phyloP scores from a whole-genome alignment of 345 rosid species.

The Psidium guajava region DNA sequence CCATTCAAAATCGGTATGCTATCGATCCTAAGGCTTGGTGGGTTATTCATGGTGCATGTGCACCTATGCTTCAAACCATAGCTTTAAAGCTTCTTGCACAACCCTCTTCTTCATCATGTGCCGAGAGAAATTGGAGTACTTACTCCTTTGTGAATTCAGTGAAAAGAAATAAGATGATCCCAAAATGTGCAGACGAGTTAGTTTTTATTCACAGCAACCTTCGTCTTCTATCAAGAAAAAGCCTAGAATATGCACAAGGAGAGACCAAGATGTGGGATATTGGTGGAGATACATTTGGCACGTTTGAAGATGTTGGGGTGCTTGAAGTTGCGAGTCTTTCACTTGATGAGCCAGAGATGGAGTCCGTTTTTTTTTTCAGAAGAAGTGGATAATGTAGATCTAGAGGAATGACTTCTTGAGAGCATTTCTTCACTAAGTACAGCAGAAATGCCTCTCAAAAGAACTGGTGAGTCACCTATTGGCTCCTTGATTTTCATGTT shows the following conservation, averaged over 20 bases:
- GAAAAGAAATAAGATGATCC: background rate
- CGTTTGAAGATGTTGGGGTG: background rate
- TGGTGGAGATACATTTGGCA: background rate
- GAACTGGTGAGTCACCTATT: slow-evolving; percentile 16
- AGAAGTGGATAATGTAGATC: background rate
- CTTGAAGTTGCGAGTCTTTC: background rate
- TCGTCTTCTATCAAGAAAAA: background rate
- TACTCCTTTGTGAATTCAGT: background rate
- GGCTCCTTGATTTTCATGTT: background rate
- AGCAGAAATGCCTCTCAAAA: slow-evolving; percentile 8
- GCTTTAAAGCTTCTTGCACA: background rate
- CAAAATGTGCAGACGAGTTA: background rate
- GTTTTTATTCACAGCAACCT: background rate
- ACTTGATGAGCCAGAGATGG: background rate
- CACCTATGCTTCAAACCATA: background rate
- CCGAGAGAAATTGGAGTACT: background rate
- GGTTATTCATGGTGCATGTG: background rate
- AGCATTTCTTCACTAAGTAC: background rate
- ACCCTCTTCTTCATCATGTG: background rate
- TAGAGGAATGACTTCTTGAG: background rate
- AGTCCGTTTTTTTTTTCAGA: background rate
- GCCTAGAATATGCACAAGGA: background rate
- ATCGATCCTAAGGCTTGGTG: background rate
- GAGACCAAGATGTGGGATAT: background rate
- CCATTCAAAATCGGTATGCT: background rate